phyloP scores from a whole-genome alignment of 148 eudicot genomes.

The Chenopodium album region DNA sequence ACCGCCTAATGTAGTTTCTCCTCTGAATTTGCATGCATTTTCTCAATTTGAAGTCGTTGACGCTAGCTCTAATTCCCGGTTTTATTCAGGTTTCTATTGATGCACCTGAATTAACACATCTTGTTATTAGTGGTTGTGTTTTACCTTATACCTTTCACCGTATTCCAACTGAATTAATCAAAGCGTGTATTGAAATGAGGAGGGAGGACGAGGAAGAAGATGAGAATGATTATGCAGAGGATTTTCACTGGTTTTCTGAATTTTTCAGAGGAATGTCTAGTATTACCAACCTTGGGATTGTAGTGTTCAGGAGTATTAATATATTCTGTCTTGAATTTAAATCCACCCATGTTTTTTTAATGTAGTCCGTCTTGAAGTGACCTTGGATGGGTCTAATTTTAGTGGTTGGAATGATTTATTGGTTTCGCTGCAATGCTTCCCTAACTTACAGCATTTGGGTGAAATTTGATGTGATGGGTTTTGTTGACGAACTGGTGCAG shows the following conservation, averaged over 20 bases:
- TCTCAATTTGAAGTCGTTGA: constrained; percentile 1
- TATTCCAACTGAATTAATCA: background rate
- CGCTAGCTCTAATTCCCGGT: no score
- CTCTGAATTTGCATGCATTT: background rate
- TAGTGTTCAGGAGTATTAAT: background rate
- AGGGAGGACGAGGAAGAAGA: background rate
- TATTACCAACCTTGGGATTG: background rate
- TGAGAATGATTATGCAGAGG: background rate
- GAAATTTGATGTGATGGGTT: background rate
- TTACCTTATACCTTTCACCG: background rate
- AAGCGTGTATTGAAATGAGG: background rate
- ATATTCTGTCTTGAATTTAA: background rate
- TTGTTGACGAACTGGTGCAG: background rate
- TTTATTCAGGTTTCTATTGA: background rate
- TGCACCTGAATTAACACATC: background rate
- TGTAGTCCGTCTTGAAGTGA: no score
- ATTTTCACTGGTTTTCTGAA: background rate
- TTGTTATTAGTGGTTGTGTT: background rate
- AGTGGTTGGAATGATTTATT: background rate
- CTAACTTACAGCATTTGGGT: background rate
- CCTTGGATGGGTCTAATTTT: background rate
- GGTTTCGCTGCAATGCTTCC: background rate
- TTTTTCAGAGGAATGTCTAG: background rate
- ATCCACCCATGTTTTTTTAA: no score
- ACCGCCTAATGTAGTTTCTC: no score